Conservation (phyloP, 148 eudicot species). For the Amaranthus cruentus region DNA sequence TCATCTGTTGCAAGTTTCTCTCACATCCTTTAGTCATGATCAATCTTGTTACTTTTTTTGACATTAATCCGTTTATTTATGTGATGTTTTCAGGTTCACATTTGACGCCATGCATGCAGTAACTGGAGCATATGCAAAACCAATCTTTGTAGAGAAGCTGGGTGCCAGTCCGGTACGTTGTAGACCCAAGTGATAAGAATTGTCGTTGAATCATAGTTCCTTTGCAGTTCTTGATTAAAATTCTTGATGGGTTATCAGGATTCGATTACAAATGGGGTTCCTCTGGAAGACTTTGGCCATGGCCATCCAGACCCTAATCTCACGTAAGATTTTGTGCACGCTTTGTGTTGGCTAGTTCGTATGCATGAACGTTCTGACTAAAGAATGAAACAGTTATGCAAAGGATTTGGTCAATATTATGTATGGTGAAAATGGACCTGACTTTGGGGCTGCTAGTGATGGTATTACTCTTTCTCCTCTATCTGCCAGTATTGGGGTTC, state of each 20-base stretch:
- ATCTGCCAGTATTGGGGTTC: background rate
- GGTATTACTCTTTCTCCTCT: conserved; percentile 38
- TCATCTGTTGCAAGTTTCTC: background rate
- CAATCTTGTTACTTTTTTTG: background rate
- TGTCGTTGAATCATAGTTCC: conserved; percentile 5
- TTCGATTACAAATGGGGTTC: conserved; percentile 81
- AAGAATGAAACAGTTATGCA: conserved; percentile 59
- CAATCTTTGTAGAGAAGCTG: conserved; percentile 91
- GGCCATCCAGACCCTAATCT: conserved; percentile 99
- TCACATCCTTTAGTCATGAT: background rate
- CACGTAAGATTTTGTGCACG: conserved; percentile 54
- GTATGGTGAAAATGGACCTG: conserved; percentile 80
- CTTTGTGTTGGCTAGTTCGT: background rate
- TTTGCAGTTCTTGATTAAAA: conserved; percentile 22
- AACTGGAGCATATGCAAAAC: conserved; percentile 96
- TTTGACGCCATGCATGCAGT: conserved; percentile 99
- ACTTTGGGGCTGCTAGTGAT: conserved; percentile 99
- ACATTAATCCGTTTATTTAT: background rate
- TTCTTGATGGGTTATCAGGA: conserved; percentile 39
- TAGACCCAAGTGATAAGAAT: conserved; percentile 12
- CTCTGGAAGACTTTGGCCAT: conserved; percentile 97
- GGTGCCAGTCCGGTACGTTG: conserved; percentile 79
- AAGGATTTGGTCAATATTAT: conserved; percentile 82
- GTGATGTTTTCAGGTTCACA: conserved; percentile 53
- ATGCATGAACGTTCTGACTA: conserved; percentile 21